Base-by-base conservation (phyloP, 805 yeast species). In the Saturnispora zaruensis region DNA sequence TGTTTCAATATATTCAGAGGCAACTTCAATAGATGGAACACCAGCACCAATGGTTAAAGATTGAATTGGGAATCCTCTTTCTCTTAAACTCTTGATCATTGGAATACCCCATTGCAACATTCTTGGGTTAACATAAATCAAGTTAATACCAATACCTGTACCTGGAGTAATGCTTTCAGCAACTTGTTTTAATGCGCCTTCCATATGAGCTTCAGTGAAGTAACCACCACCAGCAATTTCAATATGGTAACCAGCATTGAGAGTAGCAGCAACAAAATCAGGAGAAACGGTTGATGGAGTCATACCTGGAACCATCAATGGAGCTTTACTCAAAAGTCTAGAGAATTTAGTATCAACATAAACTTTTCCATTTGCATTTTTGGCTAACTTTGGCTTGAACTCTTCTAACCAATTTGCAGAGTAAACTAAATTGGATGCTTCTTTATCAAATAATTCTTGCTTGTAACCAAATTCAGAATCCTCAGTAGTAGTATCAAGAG, bases 201-300 rank as follows among this genome's bases (percentile, higher is more conserved):
- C 79, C 82, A 93, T 81, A 61, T 74, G 74, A 8, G 65, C 67
- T 55, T 95, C 83, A 52, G 74, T 67, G 70, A 91, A 93, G 71
- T 93, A 93, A 63, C 98, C 99, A 77, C 99, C 99, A 69, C 99
- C 99, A 45, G 96, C 99, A 63, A 93, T 77, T 74, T 93, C 99
- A 62, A 91, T 88, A 66, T 88, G 96, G 73, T 90, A 93, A 55
- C 99, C 99, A 46, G 98, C 89, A 66, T 90, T 89, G 64, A 90
- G 77, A 26, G 97, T 84, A 30, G 96, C 95, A 54, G 96, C 84
- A 51, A 93, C 95, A 61, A 93, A 90, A 55, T 87, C 90, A 44
- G 98, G 93, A 58, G 87, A 84, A 51, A 90, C 97, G 30, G 99
- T 93, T 41, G 96, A 81, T 66, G 99, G 99, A 38, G 99, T 93